Evolutionary conservation across 768 basidiomycete genomes (phyloP).

Genomic region (Leccinum pellstonianum): DNA sequence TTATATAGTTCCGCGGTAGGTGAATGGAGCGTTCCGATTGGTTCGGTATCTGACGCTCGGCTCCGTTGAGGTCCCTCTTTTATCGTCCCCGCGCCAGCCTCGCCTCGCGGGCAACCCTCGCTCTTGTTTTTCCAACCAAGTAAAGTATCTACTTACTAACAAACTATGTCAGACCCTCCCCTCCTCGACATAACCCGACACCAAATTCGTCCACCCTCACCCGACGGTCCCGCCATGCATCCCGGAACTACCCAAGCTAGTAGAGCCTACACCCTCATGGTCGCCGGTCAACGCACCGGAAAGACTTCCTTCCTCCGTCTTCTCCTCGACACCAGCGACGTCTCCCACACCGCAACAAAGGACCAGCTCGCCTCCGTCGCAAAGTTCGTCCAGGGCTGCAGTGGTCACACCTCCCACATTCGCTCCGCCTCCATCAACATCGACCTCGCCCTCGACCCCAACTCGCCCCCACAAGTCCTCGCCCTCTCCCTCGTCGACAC

Average conservation of each 20-base stretch:
- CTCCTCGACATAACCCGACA: slow-evolving; percentile 28
- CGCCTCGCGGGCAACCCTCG: slow-evolving; percentile 56
- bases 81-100: slow-evolving; percentile 68
- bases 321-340: slow-evolving; percentile 75
- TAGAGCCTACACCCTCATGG: slow-evolving; percentile 64
- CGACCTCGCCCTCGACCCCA: slow-evolving; percentile 53
- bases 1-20: slow-evolving; percentile 31
- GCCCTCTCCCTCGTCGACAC: slow-evolving; percentile 78
- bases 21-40: slow-evolving; percentile 52
- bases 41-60: slow-evolving; percentile 55
- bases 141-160: too few relatives aligned
- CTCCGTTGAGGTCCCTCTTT: slow-evolving; percentile 42
- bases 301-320: slow-evolving; percentile 88
- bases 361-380: slow-evolving; percentile 81
- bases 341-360: slow-evolving; percentile 59
- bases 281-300: slow-evolving; percentile 78
- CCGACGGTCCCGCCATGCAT: slow-evolving; percentile 16
- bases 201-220: slow-evolving; percentile 28
- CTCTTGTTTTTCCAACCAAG: slow-evolving; percentile 25
- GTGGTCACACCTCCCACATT: slow-evolving; percentile 69
- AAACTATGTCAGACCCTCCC: slow-evolving; percentile 36
- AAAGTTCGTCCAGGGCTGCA: slow-evolving; percentile 77
- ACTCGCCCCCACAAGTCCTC: slow-evolving; percentile 46
- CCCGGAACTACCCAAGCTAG: slow-evolving; percentile 20
- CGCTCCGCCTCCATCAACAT: slow-evolving; percentile 71